Evolutionary conservation across 1,139 yeast genomes (phyloP).

Genomic region (Diutina neorugosa): DNA sequence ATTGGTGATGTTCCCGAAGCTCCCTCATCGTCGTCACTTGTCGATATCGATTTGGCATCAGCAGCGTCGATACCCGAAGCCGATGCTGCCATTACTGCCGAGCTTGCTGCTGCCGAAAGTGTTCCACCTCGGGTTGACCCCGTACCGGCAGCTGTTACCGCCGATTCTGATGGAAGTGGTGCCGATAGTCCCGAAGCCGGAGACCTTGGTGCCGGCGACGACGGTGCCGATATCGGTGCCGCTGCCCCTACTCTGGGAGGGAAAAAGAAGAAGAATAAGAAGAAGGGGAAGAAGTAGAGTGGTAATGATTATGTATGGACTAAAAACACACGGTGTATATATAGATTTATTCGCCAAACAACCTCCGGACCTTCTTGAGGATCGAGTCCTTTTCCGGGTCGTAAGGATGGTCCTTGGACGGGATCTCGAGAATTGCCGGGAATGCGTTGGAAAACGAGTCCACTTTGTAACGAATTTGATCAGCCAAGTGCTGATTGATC

Average conservation of each 20-base stretch:
- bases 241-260: slow-evolving; percentile 2
- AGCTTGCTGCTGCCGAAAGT: slow-evolving; percentile 4
- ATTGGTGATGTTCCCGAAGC: not conserved
- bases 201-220: slow-evolving; percentile 9
- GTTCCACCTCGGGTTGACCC: not conserved
- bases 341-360: slow-evolving; percentile 67
- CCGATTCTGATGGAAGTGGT: not conserved
- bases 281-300: slow-evolving; percentile 13
- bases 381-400: slow-evolving; percentile 97
- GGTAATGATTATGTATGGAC: slow-evolving; percentile 5
- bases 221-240: not conserved
- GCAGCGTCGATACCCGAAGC: not conserved
- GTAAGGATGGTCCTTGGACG: slow-evolving; percentile 96
- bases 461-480: slow-evolving; percentile 68
- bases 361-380: slow-evolving; percentile 82
- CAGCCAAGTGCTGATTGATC: slow-evolving; percentile 93
- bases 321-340: slow-evolving; percentile 5
- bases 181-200: not conserved
- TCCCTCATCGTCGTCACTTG: not conserved
- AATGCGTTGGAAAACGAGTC: slow-evolving; percentile 84
- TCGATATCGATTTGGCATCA: not conserved
- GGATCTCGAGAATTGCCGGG: slow-evolving; percentile 94
- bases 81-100: slow-evolving; percentile 5
- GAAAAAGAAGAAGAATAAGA: slow-evolving; percentile 11
- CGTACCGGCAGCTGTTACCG: not conserved